Percentiles rank a stretch among this genome's conserved stretches.
These are phyloP conservation scores for Teunomyces cretensis DNA, from an alignment of 805 yeast genomes.

Conservation along the genomic window DNA sequence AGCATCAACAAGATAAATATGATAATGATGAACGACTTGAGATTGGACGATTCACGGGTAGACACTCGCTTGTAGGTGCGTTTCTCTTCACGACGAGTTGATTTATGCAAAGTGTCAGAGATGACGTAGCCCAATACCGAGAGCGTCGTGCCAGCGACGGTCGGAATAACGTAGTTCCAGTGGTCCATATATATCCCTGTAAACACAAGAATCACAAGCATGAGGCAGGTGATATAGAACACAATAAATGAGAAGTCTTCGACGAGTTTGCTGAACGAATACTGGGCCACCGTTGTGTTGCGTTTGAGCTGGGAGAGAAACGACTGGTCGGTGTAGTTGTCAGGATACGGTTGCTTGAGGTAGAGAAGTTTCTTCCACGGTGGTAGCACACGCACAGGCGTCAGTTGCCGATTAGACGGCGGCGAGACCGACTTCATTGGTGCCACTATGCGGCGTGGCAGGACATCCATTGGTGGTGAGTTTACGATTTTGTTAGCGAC, in stretches of 20 bases:
- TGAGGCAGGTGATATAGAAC: slow-evolving; percentile 62
- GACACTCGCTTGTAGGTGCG: slow-evolving; percentile 11
- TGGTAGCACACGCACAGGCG: slow-evolving; percentile 8
- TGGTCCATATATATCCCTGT: slow-evolving; percentile 51
- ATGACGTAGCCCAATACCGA: slow-evolving; percentile 33
- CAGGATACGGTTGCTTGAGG: slow-evolving; percentile 83
- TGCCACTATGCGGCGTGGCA: background rate
- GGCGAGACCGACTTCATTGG: background rate
- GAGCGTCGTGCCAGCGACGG: slow-evolving; percentile 23
- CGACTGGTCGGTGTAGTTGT: slow-evolving; percentile 81
- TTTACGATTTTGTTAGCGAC: no score
- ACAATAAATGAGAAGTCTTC: slow-evolving; percentile 69
- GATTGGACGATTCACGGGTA: slow-evolving; percentile 11
- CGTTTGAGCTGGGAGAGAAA: slow-evolving; percentile 79
- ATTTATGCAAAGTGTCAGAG: background rate
- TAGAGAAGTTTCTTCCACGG: slow-evolving; percentile 87
- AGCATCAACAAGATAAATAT: slow-evolving; percentile 70
- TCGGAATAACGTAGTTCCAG: slow-evolving; percentile 52
- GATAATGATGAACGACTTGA: slow-evolving; percentile 70
- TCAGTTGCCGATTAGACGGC: background rate
- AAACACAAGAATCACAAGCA: slow-evolving; percentile 68
- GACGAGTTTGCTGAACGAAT: slow-evolving; percentile 63
- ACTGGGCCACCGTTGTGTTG: slow-evolving; percentile 69
- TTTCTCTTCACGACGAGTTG: background rate
- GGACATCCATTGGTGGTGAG: background rate